Evolutionary conservation across 148 eudicot species (phyloP).

Genomic region (Rhododendron ferrugineum): DNA sequence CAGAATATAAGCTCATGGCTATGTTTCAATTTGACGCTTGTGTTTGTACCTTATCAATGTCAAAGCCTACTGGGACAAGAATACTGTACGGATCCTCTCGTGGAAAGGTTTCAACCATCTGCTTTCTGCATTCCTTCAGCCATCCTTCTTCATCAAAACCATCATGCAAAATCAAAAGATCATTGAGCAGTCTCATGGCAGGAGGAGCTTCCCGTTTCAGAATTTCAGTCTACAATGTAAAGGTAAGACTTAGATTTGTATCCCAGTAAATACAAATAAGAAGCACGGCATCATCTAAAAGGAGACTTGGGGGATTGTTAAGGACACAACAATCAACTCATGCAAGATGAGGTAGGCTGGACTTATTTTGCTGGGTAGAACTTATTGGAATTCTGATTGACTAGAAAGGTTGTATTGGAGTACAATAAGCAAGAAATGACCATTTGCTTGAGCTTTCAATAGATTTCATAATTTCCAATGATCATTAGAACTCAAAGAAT

Average conservation of each 20-base stretch:
- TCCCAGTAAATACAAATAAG: neutral
- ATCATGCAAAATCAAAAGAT: constrained; percentile 82
- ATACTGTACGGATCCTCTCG: constrained; percentile 97
- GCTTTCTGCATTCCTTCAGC: constrained; percentile 91
- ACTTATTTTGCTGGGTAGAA: neutral
- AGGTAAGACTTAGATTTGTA: neutral
- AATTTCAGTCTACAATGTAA: constrained; percentile 60
- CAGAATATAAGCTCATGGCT: neutral
- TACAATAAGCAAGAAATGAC: neutral
- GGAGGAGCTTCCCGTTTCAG: constrained; percentile 86
- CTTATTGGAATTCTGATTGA: neutral
- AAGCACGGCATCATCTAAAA: neutral
- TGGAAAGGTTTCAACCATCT: constrained; percentile 75
- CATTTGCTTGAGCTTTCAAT: neutral
- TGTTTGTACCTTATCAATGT: constrained; percentile 66
- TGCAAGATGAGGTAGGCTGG: constrained; percentile 3
- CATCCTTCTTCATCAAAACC: constrained; percentile 86
- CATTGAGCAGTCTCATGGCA: constrained; percentile 89
- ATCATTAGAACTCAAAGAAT: neutral
- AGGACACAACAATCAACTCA: neutral
- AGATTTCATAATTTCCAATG: neutral
- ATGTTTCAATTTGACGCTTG: neutral
- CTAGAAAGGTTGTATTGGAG: neutral
- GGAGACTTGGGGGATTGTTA: neutral
- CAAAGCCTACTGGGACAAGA: constrained; percentile 87